Conservation (phyloP, 2,329 filamentous ascomycete species). For the Achaetomium macrosporum region DNA sequence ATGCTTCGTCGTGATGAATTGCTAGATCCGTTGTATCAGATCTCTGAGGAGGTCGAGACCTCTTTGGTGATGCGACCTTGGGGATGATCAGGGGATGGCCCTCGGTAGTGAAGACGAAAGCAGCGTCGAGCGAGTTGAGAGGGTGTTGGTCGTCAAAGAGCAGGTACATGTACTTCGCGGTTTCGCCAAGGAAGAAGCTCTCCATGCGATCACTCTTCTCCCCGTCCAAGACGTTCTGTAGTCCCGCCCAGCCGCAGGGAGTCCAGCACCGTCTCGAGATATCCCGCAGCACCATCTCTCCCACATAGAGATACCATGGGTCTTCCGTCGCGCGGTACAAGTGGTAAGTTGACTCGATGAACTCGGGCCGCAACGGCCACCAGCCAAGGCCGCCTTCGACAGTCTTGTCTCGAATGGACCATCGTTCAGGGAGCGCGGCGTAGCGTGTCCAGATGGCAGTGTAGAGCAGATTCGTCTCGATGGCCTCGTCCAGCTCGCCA, state of each 20-base stretch:
- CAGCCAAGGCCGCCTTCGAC: slow-evolving; percentile 84
- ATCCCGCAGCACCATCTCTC: slow-evolving; percentile 89
- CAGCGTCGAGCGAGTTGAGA: slow-evolving; percentile 76
- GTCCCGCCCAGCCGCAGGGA: slow-evolving; percentile 85
- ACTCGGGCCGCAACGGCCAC: slow-evolving; percentile 95
- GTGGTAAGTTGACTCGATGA: slow-evolving; percentile 94
- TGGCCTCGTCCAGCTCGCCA: slow-evolving; percentile 84
- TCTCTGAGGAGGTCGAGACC: slow-evolving; percentile 10
- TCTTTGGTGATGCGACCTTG: slow-evolving; percentile 32
- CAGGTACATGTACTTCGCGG: slow-evolving; percentile 90
- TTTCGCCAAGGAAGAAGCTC: slow-evolving; percentile 96
- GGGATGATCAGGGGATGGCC: slow-evolving; percentile 90
- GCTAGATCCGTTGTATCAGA: slow-evolving; percentile 17
- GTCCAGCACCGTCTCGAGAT: slow-evolving; percentile 86
- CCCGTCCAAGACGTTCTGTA: slow-evolving; percentile 75
- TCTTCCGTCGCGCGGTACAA: slow-evolving; percentile 91
- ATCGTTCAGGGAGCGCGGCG: slow-evolving; percentile 87
- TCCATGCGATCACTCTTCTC: slow-evolving; percentile 95
- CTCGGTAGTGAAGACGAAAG: slow-evolving; percentile 93
- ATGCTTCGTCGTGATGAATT: slow-evolving; percentile 37
- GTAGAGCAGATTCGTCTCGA: slow-evolving; percentile 83
- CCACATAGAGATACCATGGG: slow-evolving; percentile 92
- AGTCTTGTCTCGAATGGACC: slow-evolving; percentile 77
- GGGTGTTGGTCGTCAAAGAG: slow-evolving; percentile 83
- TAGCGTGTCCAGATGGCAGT: slow-evolving; percentile 94